phyloP scores from a whole-genome alignment of 306 rosid species.

The Aeschynomene evenia region DNA sequence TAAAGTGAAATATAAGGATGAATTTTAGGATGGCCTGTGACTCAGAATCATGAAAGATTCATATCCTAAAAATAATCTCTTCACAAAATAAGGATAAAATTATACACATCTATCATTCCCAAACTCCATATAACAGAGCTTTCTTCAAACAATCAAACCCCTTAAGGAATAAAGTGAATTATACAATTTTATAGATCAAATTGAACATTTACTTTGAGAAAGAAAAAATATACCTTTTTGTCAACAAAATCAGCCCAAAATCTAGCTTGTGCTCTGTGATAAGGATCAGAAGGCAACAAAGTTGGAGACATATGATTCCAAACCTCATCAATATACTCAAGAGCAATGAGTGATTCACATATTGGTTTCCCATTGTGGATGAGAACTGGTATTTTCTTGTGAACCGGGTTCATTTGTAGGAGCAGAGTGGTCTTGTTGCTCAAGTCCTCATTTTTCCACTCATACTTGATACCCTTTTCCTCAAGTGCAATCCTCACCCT shows the following conservation, averaged over 20 bases:
- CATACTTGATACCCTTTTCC: conserved; percentile 41
- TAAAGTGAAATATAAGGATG: too few relatives aligned
- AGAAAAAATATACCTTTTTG: conserved; percentile 22
- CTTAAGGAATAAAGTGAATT: too few relatives aligned
- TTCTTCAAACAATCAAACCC: too few relatives aligned
- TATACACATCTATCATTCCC: too few relatives aligned
- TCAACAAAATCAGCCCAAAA: conserved; percentile 38
- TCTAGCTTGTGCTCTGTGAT: conserved; percentile 29
- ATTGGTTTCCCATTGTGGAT: conserved; percentile 40
- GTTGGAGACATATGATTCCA: conserved; percentile 32
- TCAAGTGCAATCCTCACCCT: conserved; percentile 34
- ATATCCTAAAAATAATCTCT: too few relatives aligned
- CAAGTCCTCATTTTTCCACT: conserved; percentile 30
- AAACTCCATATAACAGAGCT: too few relatives aligned
- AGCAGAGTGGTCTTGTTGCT: conserved; percentile 31
- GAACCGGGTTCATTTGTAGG: conserved; percentile 37
- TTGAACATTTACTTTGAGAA: too few relatives aligned
- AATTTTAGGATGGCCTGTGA: too few relatives aligned
- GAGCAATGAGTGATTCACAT: conserved; percentile 34
- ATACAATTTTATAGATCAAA: too few relatives aligned
- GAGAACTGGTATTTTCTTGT: conserved; percentile 41
- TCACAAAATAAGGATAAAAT: too few relatives aligned
- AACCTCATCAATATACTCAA: conserved; percentile 42
- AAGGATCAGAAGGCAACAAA: conserved; percentile 33
- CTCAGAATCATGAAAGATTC: too few relatives aligned